A percentile compares a stretch with the other conserved stretches of the same genome.
Conservation (phyloP, 352 stramenopile genomes). For the Phytophthora agathidicida region DNA sequence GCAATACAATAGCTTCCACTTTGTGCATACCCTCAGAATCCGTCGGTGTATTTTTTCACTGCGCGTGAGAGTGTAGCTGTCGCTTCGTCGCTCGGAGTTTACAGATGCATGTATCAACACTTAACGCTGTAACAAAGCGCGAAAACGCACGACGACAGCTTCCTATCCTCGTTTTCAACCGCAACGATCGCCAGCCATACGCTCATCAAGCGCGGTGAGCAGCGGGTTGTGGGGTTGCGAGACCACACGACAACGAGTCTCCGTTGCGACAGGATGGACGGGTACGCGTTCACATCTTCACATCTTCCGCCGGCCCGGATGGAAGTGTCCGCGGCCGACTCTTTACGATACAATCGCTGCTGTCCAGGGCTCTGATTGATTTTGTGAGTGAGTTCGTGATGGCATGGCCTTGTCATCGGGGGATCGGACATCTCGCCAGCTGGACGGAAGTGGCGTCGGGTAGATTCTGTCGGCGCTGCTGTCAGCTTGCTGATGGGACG, state of each 20-base stretch:
- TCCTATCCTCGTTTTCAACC: slow-evolving; percentile 17
- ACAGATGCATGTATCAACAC: no score
- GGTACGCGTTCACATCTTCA: slow-evolving; percentile 19
- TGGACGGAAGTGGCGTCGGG: slow-evolving; percentile 13
- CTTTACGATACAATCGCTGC: slow-evolving; percentile 5
- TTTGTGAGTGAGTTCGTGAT: no score
- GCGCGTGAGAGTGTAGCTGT: slow-evolving; percentile 1
- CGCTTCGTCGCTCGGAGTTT: neutral
- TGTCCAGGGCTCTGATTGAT: no score
- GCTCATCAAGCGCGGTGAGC: neutral
- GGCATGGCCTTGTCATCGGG: neutral
- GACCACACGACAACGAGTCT: slow-evolving; percentile 21
- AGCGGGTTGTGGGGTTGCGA: slow-evolving; percentile 15
- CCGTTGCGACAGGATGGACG: slow-evolving; percentile 13
- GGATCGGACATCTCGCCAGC: neutral
- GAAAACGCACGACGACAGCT: neutral
- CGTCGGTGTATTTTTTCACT: no score
- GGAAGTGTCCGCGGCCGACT: neutral
- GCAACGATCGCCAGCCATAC: slow-evolving; percentile 3
- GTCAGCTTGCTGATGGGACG: no score
- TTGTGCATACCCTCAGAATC: neutral
- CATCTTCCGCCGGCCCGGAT: slow-evolving; percentile 19
- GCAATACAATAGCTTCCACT: no score
- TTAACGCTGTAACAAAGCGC: neutral
- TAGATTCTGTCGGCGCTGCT: no score